Evolutionary conservation across 495 filamentous ascomycete genomes (phyloP), one percentile per base, ranked within the genome.

Genomic region (Aspergillus baeticus): DNA sequence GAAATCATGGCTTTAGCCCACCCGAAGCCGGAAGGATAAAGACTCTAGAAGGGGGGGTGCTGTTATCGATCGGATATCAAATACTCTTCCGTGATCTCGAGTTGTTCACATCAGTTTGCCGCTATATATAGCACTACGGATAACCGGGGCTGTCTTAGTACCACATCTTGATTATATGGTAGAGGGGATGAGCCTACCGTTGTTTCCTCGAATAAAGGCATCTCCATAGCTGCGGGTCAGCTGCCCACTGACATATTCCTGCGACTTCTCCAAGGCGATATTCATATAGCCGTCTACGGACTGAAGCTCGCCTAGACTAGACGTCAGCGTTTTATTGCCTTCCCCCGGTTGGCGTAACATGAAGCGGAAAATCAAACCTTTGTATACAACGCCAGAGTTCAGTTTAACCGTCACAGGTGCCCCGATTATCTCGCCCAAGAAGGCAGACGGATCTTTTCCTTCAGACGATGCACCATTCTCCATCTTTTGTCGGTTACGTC

Each of bases 231-330:
- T 87, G 62, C 89, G 81, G 59, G 84, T 82, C 66, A 90, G 81
- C 55, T 83, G 84, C 22, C 93, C 95, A 66, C 92, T 86, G 46
- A 94, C 87, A 63, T 85, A 91, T 74, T 98, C 95, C 58, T 91
- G 87, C 0, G 91, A 93, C 70, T 96, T 92, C 68, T 98, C 94
- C 3, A 98, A 81, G 17, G 94, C 91, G 60, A 98, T 95, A 70
- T 98, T 98, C 94, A 98, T 98, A 68, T 97, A 98, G 36, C 95
- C 95, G 68, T 98, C 94, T 39, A 98, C 92, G 0, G 91, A 96
- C 63, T 96, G 91, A n/a, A 96, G 80, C 64, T 95, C 89, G 35
- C 92, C 92, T 96, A 46, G 8, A 44, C 8, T 6, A 0, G 5
- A 13, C 41, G 57, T 59, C 34, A 59, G 54, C 14, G 43, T 26